These are phyloP conservation scores for Penicillium daleae DNA, from an alignment of 495 filamentous ascomycete species.

Conservation along the genomic window DNA sequence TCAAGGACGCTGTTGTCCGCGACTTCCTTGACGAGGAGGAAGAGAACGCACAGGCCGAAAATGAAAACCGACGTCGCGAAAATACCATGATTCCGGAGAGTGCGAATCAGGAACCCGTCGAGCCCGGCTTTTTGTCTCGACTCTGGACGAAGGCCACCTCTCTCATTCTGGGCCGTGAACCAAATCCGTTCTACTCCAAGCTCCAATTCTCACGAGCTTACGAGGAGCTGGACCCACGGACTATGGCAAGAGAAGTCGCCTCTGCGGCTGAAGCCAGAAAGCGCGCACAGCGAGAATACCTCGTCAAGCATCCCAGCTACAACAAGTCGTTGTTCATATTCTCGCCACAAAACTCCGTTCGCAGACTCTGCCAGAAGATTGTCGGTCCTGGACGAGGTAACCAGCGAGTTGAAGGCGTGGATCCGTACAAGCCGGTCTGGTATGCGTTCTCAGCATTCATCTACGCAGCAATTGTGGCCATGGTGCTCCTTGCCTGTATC, in stretches of 20 bases:
- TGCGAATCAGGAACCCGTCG: constrained; percentile 39
- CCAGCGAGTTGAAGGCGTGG: constrained; percentile 82
- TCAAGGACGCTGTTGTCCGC: constrained; percentile 91
- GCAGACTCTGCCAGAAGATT: constrained; percentile 82
- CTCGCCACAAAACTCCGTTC: constrained; percentile 70
- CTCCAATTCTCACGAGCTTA: constrained; percentile 71
- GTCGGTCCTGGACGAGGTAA: constrained; percentile 89
- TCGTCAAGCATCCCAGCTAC: constrained; percentile 84
- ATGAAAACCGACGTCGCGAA: constrained; percentile 31
- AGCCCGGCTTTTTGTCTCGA: constrained; percentile 58
- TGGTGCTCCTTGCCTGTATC: constrained; percentile 93
- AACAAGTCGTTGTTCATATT: constrained; percentile 94
- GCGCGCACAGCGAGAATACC: constrained; percentile 85
- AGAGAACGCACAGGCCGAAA: constrained; percentile 26
- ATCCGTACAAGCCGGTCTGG: constrained; percentile 86
- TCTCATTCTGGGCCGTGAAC: constrained; percentile 65
- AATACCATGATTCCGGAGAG: constrained; percentile 25
- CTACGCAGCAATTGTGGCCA: constrained; percentile 91
- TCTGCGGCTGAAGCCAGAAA: constrained; percentile 80
- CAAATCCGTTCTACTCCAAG: constrained; percentile 94
- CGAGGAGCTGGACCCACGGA: constrained; percentile 78
- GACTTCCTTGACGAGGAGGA: constrained; percentile 87
- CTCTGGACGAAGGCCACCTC: constrained; percentile 59
- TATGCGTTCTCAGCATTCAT: constrained; percentile 92
- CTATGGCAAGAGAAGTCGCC: constrained; percentile 88